Evolutionary conservation across 495 filamentous ascomycete genomes (phyloP).

Genomic region (Xylaria bambusicola): DNA sequence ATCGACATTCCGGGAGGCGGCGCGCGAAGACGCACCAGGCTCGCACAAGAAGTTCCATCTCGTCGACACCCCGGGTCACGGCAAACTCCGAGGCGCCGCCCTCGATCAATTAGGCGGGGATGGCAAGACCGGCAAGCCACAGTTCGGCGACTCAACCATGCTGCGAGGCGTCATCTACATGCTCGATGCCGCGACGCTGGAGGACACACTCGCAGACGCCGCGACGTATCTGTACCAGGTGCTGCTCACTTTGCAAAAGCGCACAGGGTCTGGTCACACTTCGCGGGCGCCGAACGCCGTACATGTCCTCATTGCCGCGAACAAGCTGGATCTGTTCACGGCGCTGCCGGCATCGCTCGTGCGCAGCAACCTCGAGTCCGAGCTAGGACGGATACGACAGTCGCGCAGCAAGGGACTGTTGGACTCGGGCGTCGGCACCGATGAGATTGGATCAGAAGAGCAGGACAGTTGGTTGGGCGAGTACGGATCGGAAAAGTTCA

Average conservation of each 20-base stretch:
- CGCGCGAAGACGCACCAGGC: constrained; percentile 34
- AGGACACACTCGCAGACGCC: constrained; percentile 41
- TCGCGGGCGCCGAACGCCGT: constrained; percentile 63
- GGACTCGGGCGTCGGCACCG: constrained; percentile 67
- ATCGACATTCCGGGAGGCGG: constrained; percentile 63
- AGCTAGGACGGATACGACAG: constrained; percentile 77
- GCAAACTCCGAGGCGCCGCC: constrained; percentile 76
- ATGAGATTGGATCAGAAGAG: constrained; percentile 58
- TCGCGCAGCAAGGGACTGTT: constrained; percentile 78
- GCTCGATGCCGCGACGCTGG: constrained; percentile 77
- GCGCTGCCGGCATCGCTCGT: constrained; percentile 82
- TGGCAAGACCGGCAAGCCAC: constrained; percentile 44
- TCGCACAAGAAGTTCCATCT: constrained; percentile 73
- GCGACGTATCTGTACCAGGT: constrained; percentile 78
- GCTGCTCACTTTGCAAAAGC: constrained; percentile 77
- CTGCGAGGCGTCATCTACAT: constrained; percentile 67
- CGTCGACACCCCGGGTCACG: constrained; percentile 90
- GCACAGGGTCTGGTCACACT: constrained; percentile 58
- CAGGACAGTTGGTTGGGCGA: constrained; percentile 83
- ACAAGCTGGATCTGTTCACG: constrained; percentile 95
- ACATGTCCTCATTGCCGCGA: constrained; percentile 81
- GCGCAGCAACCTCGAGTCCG: constrained; percentile 71
- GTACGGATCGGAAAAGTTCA: constrained; percentile 72
- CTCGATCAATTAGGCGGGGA: constrained; percentile 54
- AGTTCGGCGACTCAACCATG: constrained; percentile 56